Evolutionary conservation across 441 rosid genomes (phyloP), one percentile per base, ranked within the genome.

Genomic region (Codiaeum variegatum): DNA sequence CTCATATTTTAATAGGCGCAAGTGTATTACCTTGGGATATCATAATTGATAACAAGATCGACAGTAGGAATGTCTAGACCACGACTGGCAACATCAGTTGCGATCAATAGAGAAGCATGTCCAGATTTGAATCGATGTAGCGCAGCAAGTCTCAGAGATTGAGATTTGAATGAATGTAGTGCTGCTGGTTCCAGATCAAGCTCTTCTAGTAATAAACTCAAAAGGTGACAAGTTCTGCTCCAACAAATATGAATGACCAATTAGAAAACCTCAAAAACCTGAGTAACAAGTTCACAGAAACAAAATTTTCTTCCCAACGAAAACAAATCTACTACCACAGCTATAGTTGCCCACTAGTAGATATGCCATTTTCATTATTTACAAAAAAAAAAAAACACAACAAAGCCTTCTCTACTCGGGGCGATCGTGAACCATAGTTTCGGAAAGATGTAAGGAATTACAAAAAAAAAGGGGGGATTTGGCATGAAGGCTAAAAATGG

Each of bases 21-120:
- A 52, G 58, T 6, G 7, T 32, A 67, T 73, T 21, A 94, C 99
- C 96, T 89, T 51, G 99, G 99, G 79, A 92, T 81, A 74, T 95
- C 96, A 85, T 90, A 95, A 70, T 95, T 95, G 76, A 92, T 81
- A 61, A 93, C 96, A 75, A 95, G 93, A 81, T 95, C 99, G 70
- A 93, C 97, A 7, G 97, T 87, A 54, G 97, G 99, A 86, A 92
- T 91, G 84, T 92, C 99, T 84, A 95, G 84, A 72, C 99, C 99
- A 62, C 93, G 97, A 72, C 94, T 91, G 36, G 91, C 99, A 82
- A 95, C 96, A 87, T 95, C 98, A 59, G 99, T 95, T 0, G 96
- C 96, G 70, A 92, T 88, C 79, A 95, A 73, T 76, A 91, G 76
- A 28, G 95, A 85, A 72, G 85, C 87, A 77, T 86, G 86, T 72